These are phyloP conservation scores for Cenchrus americanus DNA, from an alignment of 176 grass and related monocot genomes.

Conservation along the genomic window DNA sequence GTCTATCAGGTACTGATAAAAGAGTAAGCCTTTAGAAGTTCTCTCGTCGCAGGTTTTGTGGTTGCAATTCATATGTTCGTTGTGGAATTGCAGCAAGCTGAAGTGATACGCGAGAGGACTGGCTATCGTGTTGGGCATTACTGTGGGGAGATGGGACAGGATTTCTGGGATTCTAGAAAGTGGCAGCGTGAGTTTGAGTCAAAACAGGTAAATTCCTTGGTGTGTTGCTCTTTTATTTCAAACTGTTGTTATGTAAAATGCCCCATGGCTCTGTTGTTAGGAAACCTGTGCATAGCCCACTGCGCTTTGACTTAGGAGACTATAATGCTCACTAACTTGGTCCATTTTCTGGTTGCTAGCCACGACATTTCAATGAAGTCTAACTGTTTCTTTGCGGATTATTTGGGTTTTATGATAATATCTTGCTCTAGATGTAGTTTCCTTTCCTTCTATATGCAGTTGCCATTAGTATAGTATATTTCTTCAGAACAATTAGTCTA, in stretches of 20 bases:
- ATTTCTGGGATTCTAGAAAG: constrained; percentile 97
- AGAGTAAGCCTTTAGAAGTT: not conserved
- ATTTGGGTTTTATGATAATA: not conserved
- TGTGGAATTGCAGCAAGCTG: constrained; percentile 81
- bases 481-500: not conserved
- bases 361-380: not conserved
- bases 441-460: too few relatives aligned
- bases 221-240: not conserved
- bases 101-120: constrained; percentile 88
- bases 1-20: constrained; percentile 83
- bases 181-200: constrained; percentile 99
- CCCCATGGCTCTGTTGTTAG: not conserved
- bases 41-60: constrained; percentile 14
- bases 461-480: not conserved
- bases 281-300: not conserved
- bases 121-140: constrained; percentile 90
- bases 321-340: not conserved
- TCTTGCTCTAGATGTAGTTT: not conserved
- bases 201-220: constrained; percentile 68
- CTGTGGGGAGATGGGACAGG: constrained; percentile 97
- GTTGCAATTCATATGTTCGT: constrained; percentile 19
- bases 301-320: not conserved
- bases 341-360: not conserved
- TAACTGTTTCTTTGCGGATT: not conserved
- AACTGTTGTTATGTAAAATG: not conserved